Conservation (phyloP, 2,329 filamentous ascomycete species). For the Cladosporium sp. region DNA sequence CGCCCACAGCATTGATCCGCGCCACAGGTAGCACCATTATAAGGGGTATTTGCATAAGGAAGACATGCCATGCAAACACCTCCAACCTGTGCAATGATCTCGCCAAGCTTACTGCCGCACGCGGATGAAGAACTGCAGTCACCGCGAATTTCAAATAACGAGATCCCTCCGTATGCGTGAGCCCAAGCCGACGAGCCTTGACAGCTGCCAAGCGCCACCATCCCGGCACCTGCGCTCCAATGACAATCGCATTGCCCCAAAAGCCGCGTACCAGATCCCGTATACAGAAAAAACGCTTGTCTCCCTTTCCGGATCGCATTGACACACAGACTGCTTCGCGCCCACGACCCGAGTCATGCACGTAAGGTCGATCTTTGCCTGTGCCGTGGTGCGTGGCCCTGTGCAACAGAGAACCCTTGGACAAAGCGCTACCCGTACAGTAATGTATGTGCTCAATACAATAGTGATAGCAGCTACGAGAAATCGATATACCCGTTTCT, state of each 20-base stretch:
- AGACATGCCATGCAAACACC: neutral
- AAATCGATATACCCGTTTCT: neutral
- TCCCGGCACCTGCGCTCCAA: neutral
- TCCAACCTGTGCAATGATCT: neutral
- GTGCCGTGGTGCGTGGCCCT: no score
- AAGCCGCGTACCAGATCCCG: neutral
- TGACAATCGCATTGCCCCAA: neutral
- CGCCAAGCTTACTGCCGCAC: neutral
- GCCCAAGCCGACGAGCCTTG: neutral
- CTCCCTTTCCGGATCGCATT: neutral
- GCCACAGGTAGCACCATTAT: neutral
- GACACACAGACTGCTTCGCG: conserved; percentile 5
- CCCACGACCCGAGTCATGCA: conserved; percentile 8
- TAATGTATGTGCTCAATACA: no score
- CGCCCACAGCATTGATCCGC: neutral
- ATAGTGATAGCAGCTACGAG: no score
- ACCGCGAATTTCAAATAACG: neutral
- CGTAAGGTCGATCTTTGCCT: neutral
- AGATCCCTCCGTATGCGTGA: neutral
- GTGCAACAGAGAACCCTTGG: conserved; percentile 8
- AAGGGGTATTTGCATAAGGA: neutral
- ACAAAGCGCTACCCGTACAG: neutral
- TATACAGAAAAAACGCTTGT: neutral
- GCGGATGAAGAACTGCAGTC: neutral
- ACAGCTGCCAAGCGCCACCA: neutral